phyloP scores from a whole-genome alignment of 805 yeast genomes.

The Candida andamanensis region DNA sequence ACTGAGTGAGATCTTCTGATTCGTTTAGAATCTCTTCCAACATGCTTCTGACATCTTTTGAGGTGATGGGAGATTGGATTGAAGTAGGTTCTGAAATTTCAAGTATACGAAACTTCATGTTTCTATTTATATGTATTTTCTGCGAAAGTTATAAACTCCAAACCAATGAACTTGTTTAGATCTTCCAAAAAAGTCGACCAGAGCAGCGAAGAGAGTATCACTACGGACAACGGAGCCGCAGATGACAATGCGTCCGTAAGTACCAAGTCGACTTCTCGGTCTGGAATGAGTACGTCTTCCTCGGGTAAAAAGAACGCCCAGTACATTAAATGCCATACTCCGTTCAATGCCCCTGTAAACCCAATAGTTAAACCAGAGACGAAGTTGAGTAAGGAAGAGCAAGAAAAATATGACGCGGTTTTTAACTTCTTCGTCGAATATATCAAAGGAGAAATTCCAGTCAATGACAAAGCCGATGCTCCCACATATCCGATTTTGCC shows the following conservation, averaged over 20 bases:
- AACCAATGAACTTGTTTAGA: too few species aligned
- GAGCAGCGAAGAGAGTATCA: too few species aligned
- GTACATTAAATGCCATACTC: slow-evolving; percentile 31
- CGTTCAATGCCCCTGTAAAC: slow-evolving; percentile 35
- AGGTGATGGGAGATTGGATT: slow-evolving; percentile 17
- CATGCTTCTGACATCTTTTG: slow-evolving; percentile 11
- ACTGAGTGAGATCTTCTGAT: slow-evolving; percentile 9
- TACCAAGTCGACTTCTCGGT: too few species aligned
- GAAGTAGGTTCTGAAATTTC: slow-evolving; percentile 6
- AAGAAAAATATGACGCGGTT: slow-evolving; percentile 25
- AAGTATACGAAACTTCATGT: too few species aligned
- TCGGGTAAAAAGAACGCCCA: slow-evolving; percentile 9
- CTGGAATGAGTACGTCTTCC: neutral
- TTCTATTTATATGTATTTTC: too few species aligned
- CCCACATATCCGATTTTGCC: slow-evolving; percentile 21
- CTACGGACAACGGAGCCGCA: too few species aligned
- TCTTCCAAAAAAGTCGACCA: too few species aligned
- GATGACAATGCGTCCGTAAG: too few species aligned
- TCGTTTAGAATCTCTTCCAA: slow-evolving; percentile 5
- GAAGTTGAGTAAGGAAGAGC: slow-evolving; percentile 26
- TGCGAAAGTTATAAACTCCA: too few species aligned
- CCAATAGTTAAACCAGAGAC: slow-evolving; percentile 27
- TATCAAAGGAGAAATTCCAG: slow-evolving; percentile 19
- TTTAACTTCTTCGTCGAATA: slow-evolving; percentile 25
- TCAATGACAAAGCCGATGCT: slow-evolving; percentile 20